Base-by-base conservation (phyloP, 176 grass and related monocot species). In the Otatea glauca region DNA sequence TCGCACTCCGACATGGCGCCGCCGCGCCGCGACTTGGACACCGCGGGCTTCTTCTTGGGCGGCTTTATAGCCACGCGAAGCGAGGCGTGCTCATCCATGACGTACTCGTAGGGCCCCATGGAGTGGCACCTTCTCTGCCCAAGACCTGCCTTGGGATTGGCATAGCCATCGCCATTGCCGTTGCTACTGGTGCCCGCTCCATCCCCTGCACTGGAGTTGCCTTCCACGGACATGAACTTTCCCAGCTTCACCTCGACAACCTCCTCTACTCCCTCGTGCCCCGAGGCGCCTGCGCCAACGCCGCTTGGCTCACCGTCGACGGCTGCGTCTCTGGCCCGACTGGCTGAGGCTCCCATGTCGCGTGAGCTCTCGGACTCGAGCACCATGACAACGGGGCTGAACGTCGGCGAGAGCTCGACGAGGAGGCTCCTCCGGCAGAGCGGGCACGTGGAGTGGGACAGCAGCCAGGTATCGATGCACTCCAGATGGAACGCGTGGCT, bases 381-480 rank as follows among this genome's bases (percentile, higher is more conserved):
- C 53, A 94, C 88, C 72, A 95, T 87, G 12, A 95, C 82, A 9
- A 92, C 44, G 42, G 90, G 90, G 65, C 88, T 92, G 60, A 83
- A 88, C 14, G 85, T 83, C 2, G 93, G 91, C 20, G 81, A 88
- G 74, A 91, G 89, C 61, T 94, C 90, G 11, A 85, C 41, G 75
- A 96, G 76, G 65, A 99, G 91, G 81, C 84, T 91, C 17, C 84
- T 63, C 3, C 96, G 89, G 81, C 95, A 97, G 62, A 97, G 95
- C 60, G 95, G 95, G 79, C 95, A 97, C 20, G 95, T 93, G 72
- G 95, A 97, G 86, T 97, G 94, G 76, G 95, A 97, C 53, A 97
- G 95, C 69, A 97, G 89, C 95, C 95, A 97, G 58, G 95, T 97
- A 85, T 97, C 95, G 77, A 97, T 97, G 79, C 95, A 97, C 48